Percentiles rank a stretch among this genome's conserved stretches.
phyloP scores from a whole-genome alignment of 169 alveolate species.

The Haemoproteus tartakovskyi region DNA sequence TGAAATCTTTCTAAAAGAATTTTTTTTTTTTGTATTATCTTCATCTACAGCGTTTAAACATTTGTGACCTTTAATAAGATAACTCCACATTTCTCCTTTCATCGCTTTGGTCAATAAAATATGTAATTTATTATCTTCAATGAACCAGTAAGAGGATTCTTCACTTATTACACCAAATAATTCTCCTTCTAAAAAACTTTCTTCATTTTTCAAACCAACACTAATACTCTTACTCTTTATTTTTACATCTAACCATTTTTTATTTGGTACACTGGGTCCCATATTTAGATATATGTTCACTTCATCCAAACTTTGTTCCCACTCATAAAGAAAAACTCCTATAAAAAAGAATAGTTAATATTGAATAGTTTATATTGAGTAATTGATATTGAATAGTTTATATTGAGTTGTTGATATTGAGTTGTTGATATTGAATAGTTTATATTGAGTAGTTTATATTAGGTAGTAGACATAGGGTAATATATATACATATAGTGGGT shows the following conservation, averaged over 20 bases:
- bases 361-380: too few species aligned
- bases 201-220: slow-evolving; percentile 28
- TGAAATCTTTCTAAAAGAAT: slow-evolving; percentile 77
- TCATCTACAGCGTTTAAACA: slow-evolving; percentile 45
- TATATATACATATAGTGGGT: too few species aligned
- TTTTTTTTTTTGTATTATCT: slow-evolving; percentile 68
- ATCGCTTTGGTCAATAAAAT: slow-evolving; percentile 44
- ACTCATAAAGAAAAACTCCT: slow-evolving; percentile 50
- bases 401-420: too few species aligned
- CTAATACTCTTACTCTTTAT: slow-evolving; percentile 23
- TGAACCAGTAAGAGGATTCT: slow-evolving; percentile 59
- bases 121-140: slow-evolving; percentile 54
- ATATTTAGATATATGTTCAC: slow-evolving; percentile 30
- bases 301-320: slow-evolving; percentile 63
- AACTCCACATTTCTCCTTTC: slow-evolving; percentile 50
- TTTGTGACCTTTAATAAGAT: slow-evolving; percentile 59
- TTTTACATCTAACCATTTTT: slow-evolving; percentile 30
- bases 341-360: neutral
- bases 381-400: too few species aligned
- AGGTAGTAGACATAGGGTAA: too few species aligned
- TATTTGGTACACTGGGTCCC: slow-evolving; percentile 16
- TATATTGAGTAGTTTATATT: too few species aligned
- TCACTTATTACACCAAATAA: slow-evolving; percentile 36
- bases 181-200: slow-evolving; percentile 56
- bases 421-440: too few species aligned